Percentiles rank a stretch among this genome's conserved stretches.
These are phyloP conservation scores for Sedum album DNA, from an alignment of 164 flowering plant genomes.

Conservation along the genomic window DNA sequence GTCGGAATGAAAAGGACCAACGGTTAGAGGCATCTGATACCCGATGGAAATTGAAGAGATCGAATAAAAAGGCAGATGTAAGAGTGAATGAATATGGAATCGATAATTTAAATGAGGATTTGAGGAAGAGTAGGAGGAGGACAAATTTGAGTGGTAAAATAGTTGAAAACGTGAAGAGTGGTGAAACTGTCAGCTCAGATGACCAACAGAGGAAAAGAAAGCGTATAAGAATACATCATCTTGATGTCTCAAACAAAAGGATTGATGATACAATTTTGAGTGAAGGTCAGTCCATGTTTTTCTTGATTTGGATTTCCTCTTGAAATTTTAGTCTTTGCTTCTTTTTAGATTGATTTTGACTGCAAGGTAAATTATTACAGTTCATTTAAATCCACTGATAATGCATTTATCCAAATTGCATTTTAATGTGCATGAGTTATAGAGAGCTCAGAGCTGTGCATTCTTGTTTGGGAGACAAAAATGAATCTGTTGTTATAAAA, in stretches of 20 bases:
- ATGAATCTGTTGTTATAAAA: neutral
- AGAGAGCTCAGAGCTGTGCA: constrained; percentile 1
- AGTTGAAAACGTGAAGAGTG: constrained; percentile 18
- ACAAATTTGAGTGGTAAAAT: constrained; percentile 24
- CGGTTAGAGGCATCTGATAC: constrained; percentile 7
- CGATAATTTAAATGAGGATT: constrained; percentile 12
- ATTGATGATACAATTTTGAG: constrained; percentile 42
- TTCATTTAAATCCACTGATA: neutral
- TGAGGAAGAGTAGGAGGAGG: constrained; percentile 8
- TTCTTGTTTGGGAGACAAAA: neutral
- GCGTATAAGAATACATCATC: constrained; percentile 52
- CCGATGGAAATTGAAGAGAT: constrained; percentile 11
- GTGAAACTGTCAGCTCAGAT: constrained; percentile 23
- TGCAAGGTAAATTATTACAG: neutral
- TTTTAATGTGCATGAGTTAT: neutral
- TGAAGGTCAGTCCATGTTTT: constrained; percentile 33
- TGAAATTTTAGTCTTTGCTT: neutral
- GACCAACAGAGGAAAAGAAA: constrained; percentile 42
- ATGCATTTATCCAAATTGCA: neutral
- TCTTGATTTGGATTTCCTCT: neutral
- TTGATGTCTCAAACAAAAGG: constrained; percentile 78
- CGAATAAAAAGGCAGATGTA: constrained; percentile 7
- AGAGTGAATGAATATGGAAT: constrained; percentile 12
- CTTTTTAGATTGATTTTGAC: neutral
- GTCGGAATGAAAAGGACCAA: constrained; percentile 6